These are phyloP conservation scores for Volvox carteri DNA, from an alignment of 163 green algal species.

Conservation along the genomic window DNA sequence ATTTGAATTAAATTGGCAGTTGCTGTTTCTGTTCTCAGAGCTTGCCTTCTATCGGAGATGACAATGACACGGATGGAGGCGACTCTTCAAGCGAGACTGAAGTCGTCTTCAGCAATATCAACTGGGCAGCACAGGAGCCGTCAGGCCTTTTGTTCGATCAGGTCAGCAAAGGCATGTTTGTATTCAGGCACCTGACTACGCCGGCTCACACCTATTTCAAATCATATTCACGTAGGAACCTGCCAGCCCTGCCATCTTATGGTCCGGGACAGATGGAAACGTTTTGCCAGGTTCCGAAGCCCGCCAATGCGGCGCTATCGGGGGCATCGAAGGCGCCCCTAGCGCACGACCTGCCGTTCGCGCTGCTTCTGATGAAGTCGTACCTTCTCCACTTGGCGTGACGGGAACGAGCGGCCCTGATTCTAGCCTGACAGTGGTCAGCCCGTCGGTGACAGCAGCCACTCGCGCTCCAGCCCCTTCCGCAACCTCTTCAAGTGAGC, in stretches of 20 bases:
- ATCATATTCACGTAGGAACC: neutral
- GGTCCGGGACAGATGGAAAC: neutral
- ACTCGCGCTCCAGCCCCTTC: neutral
- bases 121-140: slow-evolving; percentile 49
- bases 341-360: neutral
- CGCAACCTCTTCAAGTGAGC: neutral
- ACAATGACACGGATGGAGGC: slow-evolving; percentile 5
- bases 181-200: neutral
- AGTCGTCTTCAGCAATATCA: slow-evolving; percentile 49
- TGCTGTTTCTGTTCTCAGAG: slow-evolving; percentile 24
- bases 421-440: neutral
- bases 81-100: slow-evolving; percentile 19
- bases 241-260: neutral
- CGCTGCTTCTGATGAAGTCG: neutral
- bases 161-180: slow-evolving; percentile 2
- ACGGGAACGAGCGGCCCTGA: no score
- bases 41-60: slow-evolving; percentile 35
- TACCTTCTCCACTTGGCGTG: neutral
- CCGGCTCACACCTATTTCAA: neutral
- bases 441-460: neutral
- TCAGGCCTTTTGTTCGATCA: slow-evolving; percentile 4
- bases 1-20: neutral
- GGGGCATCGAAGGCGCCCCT: neutral
- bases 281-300: neutral
- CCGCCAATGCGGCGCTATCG: neutral